These are phyloP conservation scores for Herpetomonas muscarum DNA, from an alignment of 208 protist species.

Conservation along the genomic window DNA sequence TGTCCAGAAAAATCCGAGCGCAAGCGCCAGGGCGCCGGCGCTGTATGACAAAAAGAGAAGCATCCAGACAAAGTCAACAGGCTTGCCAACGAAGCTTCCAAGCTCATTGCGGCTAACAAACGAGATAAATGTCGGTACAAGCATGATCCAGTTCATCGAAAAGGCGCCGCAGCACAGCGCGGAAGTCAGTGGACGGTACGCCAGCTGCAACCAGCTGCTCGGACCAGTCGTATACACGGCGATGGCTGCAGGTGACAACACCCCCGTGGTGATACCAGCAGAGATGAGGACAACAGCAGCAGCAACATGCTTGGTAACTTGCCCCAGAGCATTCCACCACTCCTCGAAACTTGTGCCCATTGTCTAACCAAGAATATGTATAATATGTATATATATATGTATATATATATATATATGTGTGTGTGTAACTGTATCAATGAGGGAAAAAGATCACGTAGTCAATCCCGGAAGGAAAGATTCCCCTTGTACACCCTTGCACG, in stretches of 20 bases:
- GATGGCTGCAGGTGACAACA: not conserved
- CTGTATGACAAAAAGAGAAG: conserved; percentile 41
- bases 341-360: conserved; percentile 67
- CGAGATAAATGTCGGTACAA: conserved; percentile 68
- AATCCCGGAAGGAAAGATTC: no score
- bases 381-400: conserved; percentile 6
- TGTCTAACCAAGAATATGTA: not conserved
- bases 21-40: conserved; percentile 25
- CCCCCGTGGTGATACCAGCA: not conserved
- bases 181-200: conserved; percentile 66
- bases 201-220: conserved; percentile 31
- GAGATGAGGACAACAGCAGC: not conserved
- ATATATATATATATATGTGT: not conserved
- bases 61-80: conserved; percentile 81
- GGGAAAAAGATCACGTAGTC: not conserved
- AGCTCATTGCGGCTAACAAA: conserved; percentile 80
- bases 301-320: conserved; percentile 31
- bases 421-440: not conserved
- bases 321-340: conserved; percentile 63
- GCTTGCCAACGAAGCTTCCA: conserved; percentile 61
- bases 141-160: conserved; percentile 78
- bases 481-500: no score
- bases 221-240: not conserved
- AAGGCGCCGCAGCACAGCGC: conserved; percentile 79
- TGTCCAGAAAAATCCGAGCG: conserved; percentile 39